These are phyloP conservation scores for Fagopyrum homotropicum DNA, from an alignment of 148 eudicot genomes.

Conservation along the genomic window DNA sequence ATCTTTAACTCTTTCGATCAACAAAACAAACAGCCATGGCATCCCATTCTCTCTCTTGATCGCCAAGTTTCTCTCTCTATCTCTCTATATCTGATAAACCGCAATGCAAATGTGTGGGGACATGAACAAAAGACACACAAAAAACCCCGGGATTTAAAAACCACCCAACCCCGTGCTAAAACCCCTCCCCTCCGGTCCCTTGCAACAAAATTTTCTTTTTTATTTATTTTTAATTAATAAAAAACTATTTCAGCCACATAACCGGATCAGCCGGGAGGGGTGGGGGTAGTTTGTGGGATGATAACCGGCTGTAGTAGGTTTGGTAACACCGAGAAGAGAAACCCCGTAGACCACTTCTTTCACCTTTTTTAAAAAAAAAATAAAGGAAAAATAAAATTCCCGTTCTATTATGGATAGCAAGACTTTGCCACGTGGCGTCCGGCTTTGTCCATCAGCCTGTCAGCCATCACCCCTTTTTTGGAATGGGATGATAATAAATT, in stretches of 20 bases:
- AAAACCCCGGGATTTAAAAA: conserved; percentile 34
- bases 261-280: conserved; percentile 26
- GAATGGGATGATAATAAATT: not conserved
- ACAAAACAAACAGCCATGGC: conserved; percentile 19
- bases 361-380: not conserved
- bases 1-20: conserved; percentile 19
- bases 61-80: conserved; percentile 13
- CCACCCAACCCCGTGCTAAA: conserved; percentile 36
- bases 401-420: not conserved
- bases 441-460: not conserved
- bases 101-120: conserved; percentile 22
- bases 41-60: conserved; percentile 11
- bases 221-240: not conserved
- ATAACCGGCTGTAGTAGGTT: conserved; percentile 18
- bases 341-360: conserved; percentile 20
- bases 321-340: conserved; percentile 19
- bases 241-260: conserved; percentile 35
- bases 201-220: not conserved
- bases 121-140: conserved; percentile 21
- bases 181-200: conserved; percentile 30
- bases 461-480: not conserved
- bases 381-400: not conserved
- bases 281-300: not conserved
- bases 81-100: conserved; percentile 18
- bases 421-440: conserved; percentile 7